phyloP scores from a whole-genome alignment of 176 grass and related monocot species.

The Ampelocalamus luodianensis region DNA sequence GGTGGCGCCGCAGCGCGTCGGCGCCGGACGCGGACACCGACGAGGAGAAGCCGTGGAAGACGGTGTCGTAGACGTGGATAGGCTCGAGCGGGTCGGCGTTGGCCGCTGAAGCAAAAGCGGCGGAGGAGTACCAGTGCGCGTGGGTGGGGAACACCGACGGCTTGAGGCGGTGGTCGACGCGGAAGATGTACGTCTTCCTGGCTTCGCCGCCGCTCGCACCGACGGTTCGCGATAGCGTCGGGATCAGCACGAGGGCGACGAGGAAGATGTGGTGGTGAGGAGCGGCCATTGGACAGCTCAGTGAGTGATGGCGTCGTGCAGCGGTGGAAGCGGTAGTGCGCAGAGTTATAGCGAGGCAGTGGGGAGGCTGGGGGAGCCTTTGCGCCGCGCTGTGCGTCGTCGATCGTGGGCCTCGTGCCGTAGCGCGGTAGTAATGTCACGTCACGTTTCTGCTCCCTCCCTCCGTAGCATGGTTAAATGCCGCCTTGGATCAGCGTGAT shows the following conservation, averaged over 20 bases:
- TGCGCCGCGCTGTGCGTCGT: constrained; percentile 8
- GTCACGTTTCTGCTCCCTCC: neutral
- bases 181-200: constrained; percentile 78
- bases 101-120: constrained; percentile 49
- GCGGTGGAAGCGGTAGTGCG: constrained; percentile 34
- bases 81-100: constrained; percentile 36
- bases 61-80: constrained; percentile 82
- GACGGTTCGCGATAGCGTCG: constrained; percentile 3
- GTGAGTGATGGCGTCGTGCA: constrained; percentile 29
- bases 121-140: constrained; percentile 81
- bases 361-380: constrained; percentile 1
- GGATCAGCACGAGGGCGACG: constrained; percentile 33
- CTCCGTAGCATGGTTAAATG: constrained; percentile 18
- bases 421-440: constrained; percentile 1
- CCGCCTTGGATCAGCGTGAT: neutral
- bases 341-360: constrained; percentile 43
- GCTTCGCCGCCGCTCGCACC: neutral
- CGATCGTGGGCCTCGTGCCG: constrained; percentile 18
- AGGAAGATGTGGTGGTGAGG: constrained; percentile 21
- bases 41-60: constrained; percentile 91
- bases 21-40: constrained; percentile 57
- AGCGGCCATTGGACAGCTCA: constrained; percentile 51
- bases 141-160: constrained; percentile 75
- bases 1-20: constrained; percentile 58
- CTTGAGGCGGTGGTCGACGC: constrained; percentile 65